Evolutionary conservation across 2,329 filamentous ascomycete species (phyloP).

Genomic region (Fusarium austroafricanum): DNA sequence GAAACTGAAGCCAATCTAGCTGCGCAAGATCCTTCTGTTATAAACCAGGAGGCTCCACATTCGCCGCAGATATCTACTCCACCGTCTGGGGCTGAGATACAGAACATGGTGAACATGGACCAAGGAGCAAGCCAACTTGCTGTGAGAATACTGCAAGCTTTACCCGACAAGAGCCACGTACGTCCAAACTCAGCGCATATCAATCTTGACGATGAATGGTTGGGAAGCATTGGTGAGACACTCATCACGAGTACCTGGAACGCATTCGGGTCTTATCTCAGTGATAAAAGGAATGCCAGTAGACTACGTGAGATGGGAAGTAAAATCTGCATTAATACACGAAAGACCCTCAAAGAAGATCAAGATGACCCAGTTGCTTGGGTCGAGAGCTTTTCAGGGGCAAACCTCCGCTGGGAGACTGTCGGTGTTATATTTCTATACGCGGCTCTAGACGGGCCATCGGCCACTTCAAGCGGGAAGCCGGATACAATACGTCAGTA

Average conservation of each 20-base stretch:
- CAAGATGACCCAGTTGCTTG: neutral
- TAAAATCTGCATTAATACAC: conserved; percentile 1
- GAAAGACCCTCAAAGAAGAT: neutral
- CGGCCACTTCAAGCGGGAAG: neutral
- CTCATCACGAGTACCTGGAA: neutral
- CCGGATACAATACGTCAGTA: neutral
- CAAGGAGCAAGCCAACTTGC: neutral
- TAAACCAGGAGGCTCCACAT: accelerated
- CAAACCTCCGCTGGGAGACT: neutral
- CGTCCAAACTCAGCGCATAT: accelerated
- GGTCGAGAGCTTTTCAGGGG: neutral
- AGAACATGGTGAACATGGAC: neutral
- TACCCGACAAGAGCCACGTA: accelerated
- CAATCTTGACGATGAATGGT: neutral
- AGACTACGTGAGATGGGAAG: neutral
- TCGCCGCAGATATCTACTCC: neutral
- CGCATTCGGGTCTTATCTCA: accelerated
- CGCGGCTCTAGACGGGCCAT: neutral
- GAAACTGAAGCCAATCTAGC: neutral
- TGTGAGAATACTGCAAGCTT: neutral
- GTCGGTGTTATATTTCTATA: neutral
- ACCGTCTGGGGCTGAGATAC: neutral
- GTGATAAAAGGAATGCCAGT: neutral
- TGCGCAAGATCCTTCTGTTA: accelerated
- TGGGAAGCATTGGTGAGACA: neutral